Evolutionary conservation across 1,284 basidiomycete genomes (phyloP).

Genomic region (Sanghuangporus baumii): DNA sequence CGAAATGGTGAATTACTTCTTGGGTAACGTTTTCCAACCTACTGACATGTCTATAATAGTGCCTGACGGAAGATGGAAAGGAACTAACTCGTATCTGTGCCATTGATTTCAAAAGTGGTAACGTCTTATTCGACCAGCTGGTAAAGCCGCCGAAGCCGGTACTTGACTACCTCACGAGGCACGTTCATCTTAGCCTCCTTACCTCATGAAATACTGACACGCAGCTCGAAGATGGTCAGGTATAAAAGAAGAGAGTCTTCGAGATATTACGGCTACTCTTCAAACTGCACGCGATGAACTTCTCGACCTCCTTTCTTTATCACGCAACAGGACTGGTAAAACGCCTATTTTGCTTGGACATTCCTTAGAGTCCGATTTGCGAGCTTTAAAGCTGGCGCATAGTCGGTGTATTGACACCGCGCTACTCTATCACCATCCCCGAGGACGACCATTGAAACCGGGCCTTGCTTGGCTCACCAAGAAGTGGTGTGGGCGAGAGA

Average conservation of each 20-base stretch:
- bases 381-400: conserved; percentile 78
- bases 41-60: conserved; percentile 44
- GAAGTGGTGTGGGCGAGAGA: conserved; percentile 83
- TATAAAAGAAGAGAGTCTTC: conserved; percentile 72
- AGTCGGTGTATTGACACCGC: conserved; percentile 87
- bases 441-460: conserved; percentile 83
- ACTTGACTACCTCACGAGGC: conserved; percentile 84
- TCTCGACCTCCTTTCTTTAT: conserved; percentile 48
- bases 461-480: conserved; percentile 89
- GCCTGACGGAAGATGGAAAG: conserved; percentile 80
- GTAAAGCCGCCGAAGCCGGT: conserved; percentile 83
- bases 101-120: conserved; percentile 67
- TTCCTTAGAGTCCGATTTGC: conserved; percentile 87
- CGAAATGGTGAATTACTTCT: conserved; percentile 70
- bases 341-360: conserved; percentile 90
- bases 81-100: conserved; percentile 82
- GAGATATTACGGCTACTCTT: conserved; percentile 67
- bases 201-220: not conserved
- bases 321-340: conserved; percentile 40
- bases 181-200: conserved; percentile 17
- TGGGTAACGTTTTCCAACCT: not conserved
- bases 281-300: conserved; percentile 70
- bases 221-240: conserved; percentile 72
- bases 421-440: conserved; percentile 82
- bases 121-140: conserved; percentile 78